Evolutionary conservation across 768 basidiomycete genomes (phyloP), one percentile per base, ranked within the genome.

Genomic region (Neoboletus brunneissimus): DNA sequence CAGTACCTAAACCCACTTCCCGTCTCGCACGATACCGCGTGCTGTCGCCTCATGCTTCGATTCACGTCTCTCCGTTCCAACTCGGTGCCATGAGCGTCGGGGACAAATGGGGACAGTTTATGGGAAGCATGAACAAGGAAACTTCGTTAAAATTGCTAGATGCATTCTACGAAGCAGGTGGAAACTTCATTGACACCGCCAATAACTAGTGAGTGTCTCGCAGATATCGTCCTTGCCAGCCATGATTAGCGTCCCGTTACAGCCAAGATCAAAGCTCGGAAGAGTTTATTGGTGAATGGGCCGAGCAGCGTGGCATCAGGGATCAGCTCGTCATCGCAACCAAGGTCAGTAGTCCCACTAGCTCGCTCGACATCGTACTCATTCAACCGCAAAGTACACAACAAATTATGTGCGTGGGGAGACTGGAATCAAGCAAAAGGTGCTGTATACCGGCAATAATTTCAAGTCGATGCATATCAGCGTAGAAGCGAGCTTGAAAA

Each of bases 401-500:
- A 27, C 27, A 27, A 22, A 42, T 22, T 42, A 42, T 22, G 41
- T 42, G 18, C 41, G 41, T 3, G 11, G 20, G 8, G 15, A 16
- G 41, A 22, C 41, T 12, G 20, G 12, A 4, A 42, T 13, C 5
- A 1, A 42, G n/a, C 38, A 38, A 38, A 52, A 65, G 27, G 57
- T 66, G 15, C 69, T 72, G 31, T 75, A 68, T 50, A 46, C 47
- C 7, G 77, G 79, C 15, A 80, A 80, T 60, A 60, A 61, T 51
- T 55, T 66, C 43, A 76, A 76, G 54, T 67, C 61, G 1, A 60
- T 79, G 63, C 51, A 58, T 15, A 9, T 72, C 48, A 64, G 64
- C 6, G 65, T 76, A 4, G 68, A 70, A 5, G 67, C 65, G 1
- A 72, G 68, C 29, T 69, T 80, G 47, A 72, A 70, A 53, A 85